Evolutionary conservation across 1,284 basidiomycete species (phyloP).

Genomic region (Leccinum pachyderme): DNA sequence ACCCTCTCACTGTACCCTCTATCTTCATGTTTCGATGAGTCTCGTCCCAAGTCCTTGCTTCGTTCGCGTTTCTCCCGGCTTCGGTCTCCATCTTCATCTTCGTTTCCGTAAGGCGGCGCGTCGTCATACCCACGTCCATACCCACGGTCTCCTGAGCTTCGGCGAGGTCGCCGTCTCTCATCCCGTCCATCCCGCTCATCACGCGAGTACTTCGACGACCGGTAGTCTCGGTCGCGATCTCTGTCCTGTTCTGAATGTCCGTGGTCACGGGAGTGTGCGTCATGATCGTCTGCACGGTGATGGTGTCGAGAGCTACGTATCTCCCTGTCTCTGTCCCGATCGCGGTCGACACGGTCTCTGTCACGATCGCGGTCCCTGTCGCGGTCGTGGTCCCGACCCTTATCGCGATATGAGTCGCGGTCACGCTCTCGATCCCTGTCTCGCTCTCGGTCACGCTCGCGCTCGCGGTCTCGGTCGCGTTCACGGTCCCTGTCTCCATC

Average conservation of each 20-base stretch:
- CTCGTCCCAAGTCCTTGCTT: conserved; percentile 47
- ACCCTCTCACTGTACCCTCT: conserved; percentile 50
- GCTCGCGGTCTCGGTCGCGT: conserved; percentile 41
- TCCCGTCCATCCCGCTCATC: conserved; percentile 51
- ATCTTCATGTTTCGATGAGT: conserved; percentile 29
- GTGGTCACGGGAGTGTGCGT: conserved; percentile 38
- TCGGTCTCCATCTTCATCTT: conserved; percentile 31
- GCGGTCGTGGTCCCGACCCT: conserved; percentile 34
- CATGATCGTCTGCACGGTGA: conserved; percentile 35
- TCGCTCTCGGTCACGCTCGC: conserved; percentile 35
- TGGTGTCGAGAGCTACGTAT: conserved; percentile 32
- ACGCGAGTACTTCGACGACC: conserved; percentile 40
- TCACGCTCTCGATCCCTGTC: conserved; percentile 40
- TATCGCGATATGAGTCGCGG: conserved; percentile 29
- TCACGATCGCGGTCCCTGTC: conserved; percentile 39
- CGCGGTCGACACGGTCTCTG: conserved; percentile 29
- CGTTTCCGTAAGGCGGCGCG: conserved; percentile 38
- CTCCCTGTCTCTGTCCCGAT: conserved; percentile 42
- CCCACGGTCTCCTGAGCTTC: conserved; percentile 34
- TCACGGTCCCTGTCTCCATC: conserved; percentile 43
- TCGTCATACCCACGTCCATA: conserved; percentile 41
- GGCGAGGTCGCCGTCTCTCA: conserved; percentile 38
- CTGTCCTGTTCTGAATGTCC: conserved; percentile 39
- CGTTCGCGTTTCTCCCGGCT: conserved; percentile 48
- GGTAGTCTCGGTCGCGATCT: conserved; percentile 46